Conservation (phyloP, 768 basidiomycete species). For the Leccinum subtestaceum region DNA sequence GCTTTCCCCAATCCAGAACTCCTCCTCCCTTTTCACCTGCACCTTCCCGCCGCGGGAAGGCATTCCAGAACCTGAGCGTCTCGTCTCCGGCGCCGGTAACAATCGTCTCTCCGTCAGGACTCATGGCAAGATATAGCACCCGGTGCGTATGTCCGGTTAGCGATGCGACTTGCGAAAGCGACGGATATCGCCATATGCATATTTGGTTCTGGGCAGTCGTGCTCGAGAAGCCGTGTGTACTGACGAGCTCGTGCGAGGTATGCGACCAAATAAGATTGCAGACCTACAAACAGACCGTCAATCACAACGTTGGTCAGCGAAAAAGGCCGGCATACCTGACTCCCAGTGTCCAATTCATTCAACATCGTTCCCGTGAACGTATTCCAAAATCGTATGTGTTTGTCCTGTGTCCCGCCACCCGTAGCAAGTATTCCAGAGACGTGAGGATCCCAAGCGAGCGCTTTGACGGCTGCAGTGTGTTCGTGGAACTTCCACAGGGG, state of each 20-base stretch:
- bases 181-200: conserved; percentile 93
- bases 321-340: conserved; percentile 58
- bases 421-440: conserved; percentile 86
- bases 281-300: conserved; percentile 51
- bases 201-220: conserved; percentile 96
- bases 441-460: conserved; percentile 98
- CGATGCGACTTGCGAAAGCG: conserved; percentile 90
- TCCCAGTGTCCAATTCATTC: conserved; percentile 89
- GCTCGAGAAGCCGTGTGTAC: conserved; percentile 94
- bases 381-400: conserved; percentile 98
- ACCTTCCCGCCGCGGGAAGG: conserved; percentile 76
- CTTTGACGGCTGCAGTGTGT: conserved; percentile 96
- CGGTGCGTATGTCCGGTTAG: conserved; percentile 93
- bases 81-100: conserved; percentile 98
- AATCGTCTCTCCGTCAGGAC: conserved; percentile 95
- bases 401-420: conserved; percentile 98
- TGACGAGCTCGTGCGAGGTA: conserved; percentile 95
- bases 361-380: conserved; percentile 81
- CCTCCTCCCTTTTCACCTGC: conserved; percentile 38
- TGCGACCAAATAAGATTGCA: conserved; percentile 97
- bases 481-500: conserved; percentile 96
- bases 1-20: conserved; percentile 43
- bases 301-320: neutral
- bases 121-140: conserved; percentile 96
- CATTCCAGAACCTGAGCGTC: conserved; percentile 96